These are phyloP conservation scores for Begonia fuchsioides DNA, from an alignment of 306 rosid species.

Conservation along the genomic window DNA sequence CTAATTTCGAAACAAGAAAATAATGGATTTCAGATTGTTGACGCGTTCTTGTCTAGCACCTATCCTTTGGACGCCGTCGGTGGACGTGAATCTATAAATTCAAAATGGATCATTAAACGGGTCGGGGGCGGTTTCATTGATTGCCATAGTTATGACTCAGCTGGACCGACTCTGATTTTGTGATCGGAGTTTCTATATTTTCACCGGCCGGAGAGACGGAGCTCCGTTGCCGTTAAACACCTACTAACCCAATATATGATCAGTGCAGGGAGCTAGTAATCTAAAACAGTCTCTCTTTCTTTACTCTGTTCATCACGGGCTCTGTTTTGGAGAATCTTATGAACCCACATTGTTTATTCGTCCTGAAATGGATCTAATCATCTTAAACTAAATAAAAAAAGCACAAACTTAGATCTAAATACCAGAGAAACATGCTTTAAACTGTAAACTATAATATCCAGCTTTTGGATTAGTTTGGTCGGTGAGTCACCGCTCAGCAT, in stretches of 20 bases:
- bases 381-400: too few species aligned
- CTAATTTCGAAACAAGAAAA: slow-evolving; percentile 15
- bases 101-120: slow-evolving; percentile 24
- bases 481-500: too few species aligned
- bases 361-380: too few species aligned
- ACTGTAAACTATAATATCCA: too few species aligned
- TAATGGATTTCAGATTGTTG: slow-evolving; percentile 15
- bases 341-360: too few species aligned
- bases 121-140: slow-evolving; percentile 24
- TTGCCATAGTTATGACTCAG: slow-evolving; percentile 1
- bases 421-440: too few species aligned
- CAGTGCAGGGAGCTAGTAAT: background rate
- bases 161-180: background rate
- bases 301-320: too few species aligned
- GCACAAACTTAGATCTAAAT: too few species aligned
- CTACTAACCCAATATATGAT: background rate
- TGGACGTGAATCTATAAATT: slow-evolving; percentile 17
- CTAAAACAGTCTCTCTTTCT: too few species aligned
- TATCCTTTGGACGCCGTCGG: slow-evolving; percentile 45
- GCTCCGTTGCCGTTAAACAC: background rate
- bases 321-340: too few species aligned
- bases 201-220: background rate
- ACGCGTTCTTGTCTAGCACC: slow-evolving; percentile 11
- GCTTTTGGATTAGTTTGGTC: too few species aligned
- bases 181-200: background rate